Conservation (phyloP, 2,329 filamentous ascomycete genomes). For the Lasiodiplodia gonubiensis region DNA sequence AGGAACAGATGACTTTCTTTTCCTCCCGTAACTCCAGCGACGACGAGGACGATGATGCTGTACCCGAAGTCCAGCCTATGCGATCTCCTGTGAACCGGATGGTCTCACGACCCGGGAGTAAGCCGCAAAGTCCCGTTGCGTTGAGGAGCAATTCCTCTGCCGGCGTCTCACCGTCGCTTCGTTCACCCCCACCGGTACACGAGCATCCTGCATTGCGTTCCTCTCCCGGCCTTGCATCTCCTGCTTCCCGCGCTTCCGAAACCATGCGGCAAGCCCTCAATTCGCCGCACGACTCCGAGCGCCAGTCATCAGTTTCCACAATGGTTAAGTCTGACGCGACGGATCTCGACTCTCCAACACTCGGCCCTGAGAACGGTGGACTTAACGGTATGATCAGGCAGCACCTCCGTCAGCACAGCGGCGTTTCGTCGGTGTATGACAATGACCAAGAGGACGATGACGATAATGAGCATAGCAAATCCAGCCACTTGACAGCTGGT, state of each 20-base stretch:
- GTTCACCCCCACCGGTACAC: background rate
- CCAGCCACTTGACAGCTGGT: background rate
- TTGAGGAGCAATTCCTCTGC: constrained; percentile 1
- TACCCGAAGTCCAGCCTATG: constrained; percentile 27
- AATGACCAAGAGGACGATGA: constrained; percentile 21
- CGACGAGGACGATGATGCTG: constrained; percentile 43
- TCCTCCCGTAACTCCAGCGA: constrained; percentile 38
- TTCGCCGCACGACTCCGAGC: constrained; percentile 16
- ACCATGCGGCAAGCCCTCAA: constrained; percentile 27
- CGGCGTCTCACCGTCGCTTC: background rate
- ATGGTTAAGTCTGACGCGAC: constrained; percentile 33
- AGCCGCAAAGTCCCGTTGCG: constrained; percentile 14
- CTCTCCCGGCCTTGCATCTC: background rate
- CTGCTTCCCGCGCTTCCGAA: constrained; percentile 5
- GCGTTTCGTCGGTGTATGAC: constrained; percentile 76
- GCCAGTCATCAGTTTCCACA: constrained; percentile 23
- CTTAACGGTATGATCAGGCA: constrained; percentile 82
- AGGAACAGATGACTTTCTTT: constrained; percentile 45
- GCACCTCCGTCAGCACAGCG: constrained; percentile 75
- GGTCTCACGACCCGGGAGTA: constrained; percentile 25
- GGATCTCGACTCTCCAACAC: constrained; percentile 75
- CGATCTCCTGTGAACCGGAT: constrained; percentile 30
- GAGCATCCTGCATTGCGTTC: constrained; percentile 23
- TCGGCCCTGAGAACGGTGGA: constrained; percentile 69
- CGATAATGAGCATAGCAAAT: constrained; percentile 50